These are phyloP conservation scores for Agastache rugosa DNA, from an alignment of 257 asterid genomes.

Conservation along the genomic window DNA sequence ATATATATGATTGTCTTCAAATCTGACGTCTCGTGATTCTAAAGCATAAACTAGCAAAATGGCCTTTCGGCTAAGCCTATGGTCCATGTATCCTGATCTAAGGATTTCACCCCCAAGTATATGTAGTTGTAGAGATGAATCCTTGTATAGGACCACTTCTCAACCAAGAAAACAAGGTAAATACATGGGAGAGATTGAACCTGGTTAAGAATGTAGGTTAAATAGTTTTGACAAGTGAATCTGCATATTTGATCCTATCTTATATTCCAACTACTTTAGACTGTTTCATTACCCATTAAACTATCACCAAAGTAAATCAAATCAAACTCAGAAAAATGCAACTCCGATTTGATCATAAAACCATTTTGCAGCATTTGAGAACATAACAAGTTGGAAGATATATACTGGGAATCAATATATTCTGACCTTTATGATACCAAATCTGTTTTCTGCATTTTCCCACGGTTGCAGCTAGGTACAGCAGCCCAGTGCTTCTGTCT, in stretches of 20 bases:
- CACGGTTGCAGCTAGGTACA: slow-evolving; percentile 47
- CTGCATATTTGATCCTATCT: slow-evolving; percentile 30
- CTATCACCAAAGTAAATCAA: slow-evolving; percentile 1
- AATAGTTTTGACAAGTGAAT: slow-evolving; percentile 28
- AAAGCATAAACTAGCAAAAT: slow-evolving; percentile 12
- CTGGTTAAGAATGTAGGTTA: slow-evolving; percentile 47
- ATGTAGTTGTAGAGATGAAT: slow-evolving; percentile 8
- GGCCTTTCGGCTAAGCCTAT: slow-evolving; percentile 22
- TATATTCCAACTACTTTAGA: slow-evolving; percentile 19
- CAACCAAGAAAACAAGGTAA: slow-evolving; percentile 26
- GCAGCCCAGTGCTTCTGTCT: neutral
- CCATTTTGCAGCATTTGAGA: slow-evolving; percentile 4
- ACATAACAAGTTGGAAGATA: slow-evolving; percentile 20
- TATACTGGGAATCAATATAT: slow-evolving; percentile 32
- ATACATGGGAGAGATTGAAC: slow-evolving; percentile 48
- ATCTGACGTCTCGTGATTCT: neutral
- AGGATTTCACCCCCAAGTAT: neutral
- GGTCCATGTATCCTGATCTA: neutral
- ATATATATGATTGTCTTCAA: neutral
- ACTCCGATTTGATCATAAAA: neutral
- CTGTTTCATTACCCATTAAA: neutral
- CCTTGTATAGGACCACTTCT: slow-evolving; percentile 29
- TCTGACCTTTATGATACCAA: neutral
- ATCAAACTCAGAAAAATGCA: neutral
- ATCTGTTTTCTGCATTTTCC: slow-evolving; percentile 32